A percentile compares a stretch with the other conserved stretches of the same genome.
Evolutionary conservation across 106 monocot species (phyloP).

Genomic region (Dioscorea dumetorum): DNA sequence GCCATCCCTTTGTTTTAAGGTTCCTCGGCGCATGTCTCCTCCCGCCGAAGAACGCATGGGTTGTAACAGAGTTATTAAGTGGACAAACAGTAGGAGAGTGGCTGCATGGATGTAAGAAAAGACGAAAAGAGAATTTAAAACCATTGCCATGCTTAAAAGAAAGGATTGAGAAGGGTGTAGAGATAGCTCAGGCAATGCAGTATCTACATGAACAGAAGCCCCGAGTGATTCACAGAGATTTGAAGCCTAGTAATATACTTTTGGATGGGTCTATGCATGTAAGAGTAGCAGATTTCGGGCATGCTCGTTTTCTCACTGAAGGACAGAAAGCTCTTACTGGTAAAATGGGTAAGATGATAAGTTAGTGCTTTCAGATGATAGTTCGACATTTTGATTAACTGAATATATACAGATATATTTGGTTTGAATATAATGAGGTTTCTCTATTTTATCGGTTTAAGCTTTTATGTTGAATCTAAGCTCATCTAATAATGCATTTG

Average conservation of each 20-base stretch:
- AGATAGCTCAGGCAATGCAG: slow-evolving; percentile 35
- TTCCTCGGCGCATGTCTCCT: slow-evolving; percentile 31
- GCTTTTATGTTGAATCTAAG: no score
- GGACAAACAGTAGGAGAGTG: slow-evolving; percentile 31
- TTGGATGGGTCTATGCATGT: slow-evolving; percentile 26
- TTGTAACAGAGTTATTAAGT: slow-evolving; percentile 38
- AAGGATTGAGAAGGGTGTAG: slow-evolving; percentile 31
- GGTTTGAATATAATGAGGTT: no score
- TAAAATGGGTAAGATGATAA: slow-evolving; percentile 22
- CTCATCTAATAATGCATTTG: no score
- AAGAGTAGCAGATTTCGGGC: slow-evolving; percentile 39
- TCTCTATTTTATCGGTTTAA: no score
- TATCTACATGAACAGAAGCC: slow-evolving; percentile 47
- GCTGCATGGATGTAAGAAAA: slow-evolving; percentile 26
- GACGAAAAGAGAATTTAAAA: slow-evolving; percentile 8
- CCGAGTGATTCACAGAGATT: slow-evolving; percentile 32
- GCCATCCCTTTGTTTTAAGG: slow-evolving; percentile 28
- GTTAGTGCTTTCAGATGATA: no score
- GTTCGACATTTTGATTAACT: no score
- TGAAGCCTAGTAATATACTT: slow-evolving; percentile 44
- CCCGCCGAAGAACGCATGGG: slow-evolving; percentile 26
- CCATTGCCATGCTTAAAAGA: slow-evolving; percentile 22
- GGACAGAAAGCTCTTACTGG: slow-evolving; percentile 38
- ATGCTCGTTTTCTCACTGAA: slow-evolving; percentile 32
- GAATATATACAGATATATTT: no score